phyloP scores from a whole-genome alignment of 176 grass and related monocot species.

The Phyllostachys edulis region DNA sequence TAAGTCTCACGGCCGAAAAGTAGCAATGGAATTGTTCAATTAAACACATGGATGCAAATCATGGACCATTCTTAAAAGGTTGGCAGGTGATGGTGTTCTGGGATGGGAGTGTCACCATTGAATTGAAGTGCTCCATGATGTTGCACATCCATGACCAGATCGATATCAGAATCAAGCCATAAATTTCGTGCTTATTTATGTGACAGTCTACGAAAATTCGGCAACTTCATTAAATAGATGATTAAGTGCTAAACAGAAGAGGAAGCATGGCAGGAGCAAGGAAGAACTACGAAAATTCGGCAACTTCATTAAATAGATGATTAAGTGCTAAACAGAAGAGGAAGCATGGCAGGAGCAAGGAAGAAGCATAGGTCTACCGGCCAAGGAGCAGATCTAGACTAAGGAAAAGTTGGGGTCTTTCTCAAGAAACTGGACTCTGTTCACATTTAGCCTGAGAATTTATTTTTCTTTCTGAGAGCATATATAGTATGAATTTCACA shows the following conservation, averaged over 20 bases:
- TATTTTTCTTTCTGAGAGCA: background rate
- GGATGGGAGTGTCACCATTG: conserved; percentile 27
- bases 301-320: conserved; percentile 36
- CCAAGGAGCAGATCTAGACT: conserved; percentile 12
- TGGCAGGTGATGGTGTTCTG: conserved; percentile 17
- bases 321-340: conserved; percentile 22
- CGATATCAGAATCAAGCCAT: conserved; percentile 25
- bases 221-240: conserved; percentile 36
- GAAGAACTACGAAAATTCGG: background rate
- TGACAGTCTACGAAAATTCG: background rate
- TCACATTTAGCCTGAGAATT: conserved; percentile 7
- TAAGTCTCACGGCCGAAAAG: conserved; percentile 32
- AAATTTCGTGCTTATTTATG: background rate
- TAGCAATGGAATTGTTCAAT: conserved; percentile 33
- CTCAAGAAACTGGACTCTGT: background rate
- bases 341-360: background rate
- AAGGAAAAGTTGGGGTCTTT: background rate
- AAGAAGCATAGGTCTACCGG: background rate
- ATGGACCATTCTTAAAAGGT: conserved; percentile 26
- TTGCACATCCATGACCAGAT: conserved; percentile 13
- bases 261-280: background rate
- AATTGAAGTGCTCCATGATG: conserved; percentile 39
- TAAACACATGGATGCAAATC: background rate
- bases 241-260: conserved; percentile 22
- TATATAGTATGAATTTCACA: background rate